Evolutionary conservation across 805 yeast species (phyloP).

Genomic region (Starmerella khaoyaiensis): DNA sequence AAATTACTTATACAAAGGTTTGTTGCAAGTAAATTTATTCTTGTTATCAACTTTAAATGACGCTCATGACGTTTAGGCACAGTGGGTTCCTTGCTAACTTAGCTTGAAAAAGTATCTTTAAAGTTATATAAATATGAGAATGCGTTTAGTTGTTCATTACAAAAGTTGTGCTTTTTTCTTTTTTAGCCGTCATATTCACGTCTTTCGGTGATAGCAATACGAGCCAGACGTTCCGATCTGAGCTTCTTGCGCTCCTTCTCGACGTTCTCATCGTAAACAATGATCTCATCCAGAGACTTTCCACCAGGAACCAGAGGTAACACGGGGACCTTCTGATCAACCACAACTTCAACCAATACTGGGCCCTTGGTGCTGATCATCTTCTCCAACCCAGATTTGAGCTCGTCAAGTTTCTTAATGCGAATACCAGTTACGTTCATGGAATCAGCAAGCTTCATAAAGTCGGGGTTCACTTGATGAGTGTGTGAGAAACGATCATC

Average conservation of each 20-base stretch:
- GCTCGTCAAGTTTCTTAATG: slow-evolving; percentile 54
- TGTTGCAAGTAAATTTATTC: no score
- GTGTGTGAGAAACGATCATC: slow-evolving; percentile 97
- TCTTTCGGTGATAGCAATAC: slow-evolving; percentile 22
- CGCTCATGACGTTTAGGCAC: no score
- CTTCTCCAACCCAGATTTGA: slow-evolving; percentile 44
- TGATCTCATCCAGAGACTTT: slow-evolving; percentile 84
- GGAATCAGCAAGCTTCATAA: slow-evolving; percentile 82
- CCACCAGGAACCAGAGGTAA: slow-evolving; percentile 98
- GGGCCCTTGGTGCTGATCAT: slow-evolving; percentile 72
- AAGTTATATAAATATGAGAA: no score
- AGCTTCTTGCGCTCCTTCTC: slow-evolving; percentile 41
- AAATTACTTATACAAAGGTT: no score
- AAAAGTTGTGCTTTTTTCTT: no score
- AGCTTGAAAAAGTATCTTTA: no score
- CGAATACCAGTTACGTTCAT: slow-evolving; percentile 83
- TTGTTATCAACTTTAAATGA: no score
- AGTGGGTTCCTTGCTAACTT: no score
- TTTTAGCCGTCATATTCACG: slow-evolving; percentile 18
- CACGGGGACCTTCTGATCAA: slow-evolving; percentile 86
- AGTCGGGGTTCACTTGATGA: slow-evolving; percentile 90
- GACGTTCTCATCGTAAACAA: slow-evolving; percentile 68
- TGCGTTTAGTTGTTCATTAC: no score
- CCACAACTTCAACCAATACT: slow-evolving; percentile 75
- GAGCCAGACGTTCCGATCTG: slow-evolving; percentile 25